Conservation (phyloP, 169 alveolate species). For the Amoebophrya sp. region DNA sequence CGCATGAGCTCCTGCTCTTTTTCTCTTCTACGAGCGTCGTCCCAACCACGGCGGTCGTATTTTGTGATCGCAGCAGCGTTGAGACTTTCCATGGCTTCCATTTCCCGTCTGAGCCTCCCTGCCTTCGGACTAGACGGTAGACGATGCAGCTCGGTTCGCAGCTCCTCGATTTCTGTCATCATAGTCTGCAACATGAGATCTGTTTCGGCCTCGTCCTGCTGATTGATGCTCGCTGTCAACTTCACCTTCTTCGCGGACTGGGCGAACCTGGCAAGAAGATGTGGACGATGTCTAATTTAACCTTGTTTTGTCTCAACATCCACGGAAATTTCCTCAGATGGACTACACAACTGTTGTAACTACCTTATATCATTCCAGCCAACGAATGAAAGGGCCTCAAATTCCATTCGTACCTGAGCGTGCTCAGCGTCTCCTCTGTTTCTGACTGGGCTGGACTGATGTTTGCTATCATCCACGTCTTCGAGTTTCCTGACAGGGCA, state of each 20-base stretch:
- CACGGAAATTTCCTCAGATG: no score
- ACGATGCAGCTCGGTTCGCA: neutral
- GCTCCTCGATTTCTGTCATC: neutral
- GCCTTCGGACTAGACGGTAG: neutral
- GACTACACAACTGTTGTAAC: no score
- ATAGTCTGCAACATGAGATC: neutral
- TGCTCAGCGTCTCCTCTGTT: neutral
- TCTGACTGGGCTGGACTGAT: slow-evolving; percentile 17
- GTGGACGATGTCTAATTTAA: no score
- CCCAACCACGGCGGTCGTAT: neutral
- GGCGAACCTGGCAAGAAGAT: neutral
- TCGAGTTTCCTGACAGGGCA: slow-evolving; percentile 24
- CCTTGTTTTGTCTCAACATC: no score
- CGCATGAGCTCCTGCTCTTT: slow-evolving; percentile 23
- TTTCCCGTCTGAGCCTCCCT: neutral
- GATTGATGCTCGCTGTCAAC: neutral
- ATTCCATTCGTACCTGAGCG: neutral
- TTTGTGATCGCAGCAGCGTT: neutral
- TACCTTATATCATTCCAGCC: no score
- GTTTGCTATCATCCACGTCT: slow-evolving; percentile 31
- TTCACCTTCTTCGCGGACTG: neutral
- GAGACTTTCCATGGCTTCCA: neutral
- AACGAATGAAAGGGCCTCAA: no score
- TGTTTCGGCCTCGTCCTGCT: neutral
- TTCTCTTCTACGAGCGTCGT: neutral